Percentiles rank a stretch among this genome's conserved stretches.
These are phyloP conservation scores for Phytopythium kandeliae DNA, from an alignment of 352 stramenopile species.

Conservation along the genomic window DNA sequence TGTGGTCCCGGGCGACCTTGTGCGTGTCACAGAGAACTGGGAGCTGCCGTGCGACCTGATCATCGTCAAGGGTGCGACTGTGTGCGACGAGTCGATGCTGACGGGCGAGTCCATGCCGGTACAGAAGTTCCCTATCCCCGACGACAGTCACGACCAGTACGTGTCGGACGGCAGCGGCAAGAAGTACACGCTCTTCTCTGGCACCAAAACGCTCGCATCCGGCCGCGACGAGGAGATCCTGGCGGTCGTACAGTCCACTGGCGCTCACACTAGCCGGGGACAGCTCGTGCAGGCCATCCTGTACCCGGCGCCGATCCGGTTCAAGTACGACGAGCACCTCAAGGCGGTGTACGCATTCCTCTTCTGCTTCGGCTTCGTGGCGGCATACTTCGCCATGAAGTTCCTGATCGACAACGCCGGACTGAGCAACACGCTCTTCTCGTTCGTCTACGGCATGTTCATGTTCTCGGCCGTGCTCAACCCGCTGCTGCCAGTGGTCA, in stretches of 20 bases:
- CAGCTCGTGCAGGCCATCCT: constrained; percentile 73
- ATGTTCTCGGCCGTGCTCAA: constrained; percentile 50
- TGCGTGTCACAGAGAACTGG: constrained; percentile 40
- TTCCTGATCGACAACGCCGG: constrained; percentile 40
- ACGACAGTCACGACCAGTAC: constrained; percentile 18
- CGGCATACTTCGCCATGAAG: constrained; percentile 33
- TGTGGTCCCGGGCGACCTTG: constrained; percentile 42
- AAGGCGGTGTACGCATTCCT: constrained; percentile 58
- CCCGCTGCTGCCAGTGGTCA: constrained; percentile 72
- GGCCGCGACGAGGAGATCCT: constrained; percentile 39
- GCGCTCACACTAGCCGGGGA: constrained; percentile 66
- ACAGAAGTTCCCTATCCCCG: constrained; percentile 42
- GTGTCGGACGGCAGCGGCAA: constrained; percentile 22
- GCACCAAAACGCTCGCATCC: constrained; percentile 46
- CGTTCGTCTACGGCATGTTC: constrained; percentile 56
- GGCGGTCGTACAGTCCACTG: constrained; percentile 60
- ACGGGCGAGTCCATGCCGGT: constrained; percentile 71
- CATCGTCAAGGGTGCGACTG: constrained; percentile 34
- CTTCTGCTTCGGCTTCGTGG: constrained; percentile 45
- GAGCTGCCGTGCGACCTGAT: constrained; percentile 49
- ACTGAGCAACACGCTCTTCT: constrained; percentile 44
- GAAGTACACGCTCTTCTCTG: constrained; percentile 75
- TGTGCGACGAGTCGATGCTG: constrained; percentile 48
- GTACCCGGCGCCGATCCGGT: constrained; percentile 68
- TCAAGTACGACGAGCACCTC: constrained; percentile 87